A percentile compares a stretch with the other conserved stretches of the same genome.
These are phyloP conservation scores for Suillus spraguei DNA, from an alignment of 768 basidiomycete genomes.

Conservation along the genomic window DNA sequence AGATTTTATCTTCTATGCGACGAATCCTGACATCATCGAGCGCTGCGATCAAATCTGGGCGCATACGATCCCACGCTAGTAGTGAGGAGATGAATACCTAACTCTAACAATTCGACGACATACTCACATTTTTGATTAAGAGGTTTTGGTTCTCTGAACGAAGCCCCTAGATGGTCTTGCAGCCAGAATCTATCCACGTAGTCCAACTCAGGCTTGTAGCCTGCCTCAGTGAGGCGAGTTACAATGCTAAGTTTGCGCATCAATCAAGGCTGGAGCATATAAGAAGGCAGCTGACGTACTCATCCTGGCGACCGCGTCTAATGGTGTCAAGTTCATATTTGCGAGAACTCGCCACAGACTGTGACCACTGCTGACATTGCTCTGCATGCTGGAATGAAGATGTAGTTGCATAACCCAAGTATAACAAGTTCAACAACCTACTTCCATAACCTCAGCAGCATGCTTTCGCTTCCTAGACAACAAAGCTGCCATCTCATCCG, in stretches of 20 bases:
- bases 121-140: conserved; percentile 1
- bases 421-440: background rate
- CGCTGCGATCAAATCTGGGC: background rate
- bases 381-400: conserved; percentile 3
- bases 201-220: conserved; percentile 7
- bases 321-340: conserved; percentile 3
- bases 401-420: background rate
- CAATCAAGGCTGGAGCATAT: too few species aligned
- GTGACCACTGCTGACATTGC: background rate
- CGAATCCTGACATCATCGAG: background rate
- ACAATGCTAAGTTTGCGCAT: background rate
- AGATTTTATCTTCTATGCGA: background rate
- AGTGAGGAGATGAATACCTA: background rate
- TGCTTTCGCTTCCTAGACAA: background rate
- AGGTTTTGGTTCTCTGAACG: background rate
- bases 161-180: background rate
- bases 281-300: background rate
- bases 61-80: conserved; percentile 8
- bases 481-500: background rate
- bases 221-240: background rate
- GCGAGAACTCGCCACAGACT: conserved; percentile 3
- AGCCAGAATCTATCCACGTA: background rate
- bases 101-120: background rate
- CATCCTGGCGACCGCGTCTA: background rate
- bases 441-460: background rate